Conservation (phyloP, 2,329 filamentous ascomycete species). For the Alternaria rosae region DNA sequence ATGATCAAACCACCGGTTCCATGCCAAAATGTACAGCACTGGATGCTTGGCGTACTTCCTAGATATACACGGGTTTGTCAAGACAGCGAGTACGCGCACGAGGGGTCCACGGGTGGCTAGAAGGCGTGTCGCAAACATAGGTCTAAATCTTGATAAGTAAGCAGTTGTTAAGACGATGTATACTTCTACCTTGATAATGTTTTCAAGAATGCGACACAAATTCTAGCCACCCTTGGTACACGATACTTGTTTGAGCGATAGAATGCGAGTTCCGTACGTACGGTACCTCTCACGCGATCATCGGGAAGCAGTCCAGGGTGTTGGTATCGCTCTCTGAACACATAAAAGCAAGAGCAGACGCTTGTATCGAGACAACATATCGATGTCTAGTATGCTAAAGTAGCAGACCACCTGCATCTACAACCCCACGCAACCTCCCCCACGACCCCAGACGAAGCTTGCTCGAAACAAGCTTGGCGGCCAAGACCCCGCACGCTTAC, state of each 20-base stretch:
- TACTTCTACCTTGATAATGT: too few species aligned
- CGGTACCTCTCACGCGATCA: neutral
- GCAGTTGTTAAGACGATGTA: too few species aligned
- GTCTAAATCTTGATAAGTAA: too few species aligned
- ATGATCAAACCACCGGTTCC: neutral
- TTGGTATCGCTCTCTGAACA: neutral
- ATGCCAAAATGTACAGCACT: neutral
- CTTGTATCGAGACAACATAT: neutral
- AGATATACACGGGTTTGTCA: too few species aligned
- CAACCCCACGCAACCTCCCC: conserved; percentile 1
- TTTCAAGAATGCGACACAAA: too few species aligned
- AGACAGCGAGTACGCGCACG: neutral
- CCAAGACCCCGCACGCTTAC: conserved; percentile 7
- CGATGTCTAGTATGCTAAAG: neutral
- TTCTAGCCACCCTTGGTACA: too few species aligned
- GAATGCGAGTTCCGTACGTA: neutral
- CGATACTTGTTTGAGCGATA: conserved; percentile 8
- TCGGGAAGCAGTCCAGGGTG: neutral
- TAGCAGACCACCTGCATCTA: neutral
- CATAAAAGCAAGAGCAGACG: neutral
- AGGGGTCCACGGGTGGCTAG: too few species aligned
- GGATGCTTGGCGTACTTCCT: neutral
- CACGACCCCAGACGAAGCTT: conserved; percentile 19
- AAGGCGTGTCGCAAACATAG: too few species aligned
- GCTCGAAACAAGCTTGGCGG: conserved; percentile 25